Conservation (phyloP, 2,329 filamentous ascomycete species). For the Cadophora gregata region DNA sequence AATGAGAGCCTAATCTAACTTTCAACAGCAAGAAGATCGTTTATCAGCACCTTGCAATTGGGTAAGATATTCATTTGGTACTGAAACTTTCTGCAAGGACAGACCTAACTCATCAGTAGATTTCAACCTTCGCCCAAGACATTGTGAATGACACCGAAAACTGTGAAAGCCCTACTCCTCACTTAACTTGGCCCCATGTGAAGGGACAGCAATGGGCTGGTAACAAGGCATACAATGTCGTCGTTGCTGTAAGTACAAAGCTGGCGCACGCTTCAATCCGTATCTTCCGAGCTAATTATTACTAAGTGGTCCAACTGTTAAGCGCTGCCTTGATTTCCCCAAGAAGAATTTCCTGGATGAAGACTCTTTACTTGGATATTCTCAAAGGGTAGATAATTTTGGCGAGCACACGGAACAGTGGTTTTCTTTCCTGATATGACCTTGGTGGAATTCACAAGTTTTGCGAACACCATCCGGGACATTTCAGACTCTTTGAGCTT, state of each 20-base stretch:
- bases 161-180: neutral
- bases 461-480: neutral
- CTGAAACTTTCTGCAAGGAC: neutral
- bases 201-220: constrained; percentile 3
- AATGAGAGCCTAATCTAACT: neutral
- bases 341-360: neutral
- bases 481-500: neutral
- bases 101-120: neutral
- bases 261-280: neutral
- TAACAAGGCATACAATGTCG: neutral
- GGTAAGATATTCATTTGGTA: neutral
- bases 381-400: neutral
- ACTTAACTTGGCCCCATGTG: neutral
- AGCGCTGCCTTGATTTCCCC: neutral
- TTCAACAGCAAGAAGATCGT: neutral
- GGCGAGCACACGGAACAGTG: neutral
- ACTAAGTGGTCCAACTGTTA: neutral
- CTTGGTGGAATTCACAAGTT: neutral
- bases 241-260: neutral
- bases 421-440: neutral
- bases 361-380: neutral
- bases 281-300: neutral
- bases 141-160: neutral
- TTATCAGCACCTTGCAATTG: constrained; percentile 1
- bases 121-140: constrained; percentile 3